Base-by-base conservation (phyloP, 345 rosid species). In the Moringa oleifera region DNA sequence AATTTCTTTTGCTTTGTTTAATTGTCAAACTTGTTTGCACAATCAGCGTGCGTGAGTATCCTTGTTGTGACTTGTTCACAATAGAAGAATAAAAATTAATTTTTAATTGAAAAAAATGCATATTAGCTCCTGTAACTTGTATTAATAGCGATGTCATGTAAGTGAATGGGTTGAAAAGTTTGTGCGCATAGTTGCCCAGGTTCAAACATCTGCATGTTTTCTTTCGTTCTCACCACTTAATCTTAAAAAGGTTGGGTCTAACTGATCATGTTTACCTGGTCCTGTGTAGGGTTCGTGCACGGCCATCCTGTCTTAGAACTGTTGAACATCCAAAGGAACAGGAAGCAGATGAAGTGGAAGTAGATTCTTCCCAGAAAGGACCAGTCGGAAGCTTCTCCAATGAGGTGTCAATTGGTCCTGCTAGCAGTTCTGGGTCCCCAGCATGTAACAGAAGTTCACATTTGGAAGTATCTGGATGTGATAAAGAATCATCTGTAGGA, bases 211-310 rank as follows among this genome's bases (percentile, higher is more conserved):
- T 4, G 9, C 17, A 7, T 41, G 47, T 41, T 7, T 41, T 41
- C 47, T 41, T 41, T 41, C 12, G 17, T 7, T 11, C 16, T 41
- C 6, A 41, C 12, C 12, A 15, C 17, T 4, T 41, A 4, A 7
- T 41, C 12, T 41, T 41, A 16, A 41, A 15, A 41, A 41, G 47
- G 16, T 64, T 45, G n/a, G 20, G 0, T 16, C 20, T 24, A 16
- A 13, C 6, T 4, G 6, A 20, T 12, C 4, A 20, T 31, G 12
- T 7, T 21, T 41, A 11, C 47, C 17, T 24, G 37, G 31, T 20
- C 11, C 16, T 23, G 18, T 60, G 61, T 73, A 91, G 97, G 81
- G 62, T 80, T 74, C 80, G 80, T 67, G 83, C 80, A 23, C 67
- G 88, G 13, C 71, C 86, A 49, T 74, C 91, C 23, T 72, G 74